Base-by-base conservation (phyloP, 495 filamentous ascomycete genomes). In the Bombardia bombarda region DNA sequence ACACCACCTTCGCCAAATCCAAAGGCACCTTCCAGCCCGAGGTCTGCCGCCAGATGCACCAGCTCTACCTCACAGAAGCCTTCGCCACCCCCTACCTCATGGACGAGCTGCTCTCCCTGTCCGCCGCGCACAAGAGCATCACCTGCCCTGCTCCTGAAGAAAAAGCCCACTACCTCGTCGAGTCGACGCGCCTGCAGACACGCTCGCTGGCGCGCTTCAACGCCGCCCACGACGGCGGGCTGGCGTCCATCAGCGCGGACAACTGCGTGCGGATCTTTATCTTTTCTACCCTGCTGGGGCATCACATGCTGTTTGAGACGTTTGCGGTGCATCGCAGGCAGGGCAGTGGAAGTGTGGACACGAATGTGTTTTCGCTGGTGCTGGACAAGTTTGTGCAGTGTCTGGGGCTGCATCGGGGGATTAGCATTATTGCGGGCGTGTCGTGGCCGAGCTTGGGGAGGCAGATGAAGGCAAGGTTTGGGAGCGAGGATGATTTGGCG, bases 221-320 rank as follows among this genome's bases (percentile, higher is more conserved):
- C 28, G 37, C 20, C 8, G 39, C 38, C 4, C 37, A 42, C 3
- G 38, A 35, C 6, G 32, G 9, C 9, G 3, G 16, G 10, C 32
- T 7, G 12, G 32, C 13, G 16, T 17, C 26, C 13, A 28, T 13
- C 9, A 7, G 13, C 26, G 26, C 9, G 46, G 57, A 69, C 1
- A 72, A 58, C 8, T 66, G 65, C 32, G 42, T 67, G 10, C 54
- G 64, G 0, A 25, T 59, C 4, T 68, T 74, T 31, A 41, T 75
- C n/a, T 77, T 72, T 43, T 63, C 70, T 1, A 51, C 59, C 1
- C 20, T 67, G 18, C 42, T 74, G 0, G 69, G 65, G 0, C 36
- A 69, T 3, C 66, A 72, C 28, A 47, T 63, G 23, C 63, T 78
- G 33, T 69, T 54, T 42, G 65, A 75, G 25, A 53, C 53, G 3